A percentile compares a stretch with the other conserved stretches of the same genome.
Conservation (phyloP, 2,329 filamentous ascomycete species). For the Chaetothyriales sp. region DNA sequence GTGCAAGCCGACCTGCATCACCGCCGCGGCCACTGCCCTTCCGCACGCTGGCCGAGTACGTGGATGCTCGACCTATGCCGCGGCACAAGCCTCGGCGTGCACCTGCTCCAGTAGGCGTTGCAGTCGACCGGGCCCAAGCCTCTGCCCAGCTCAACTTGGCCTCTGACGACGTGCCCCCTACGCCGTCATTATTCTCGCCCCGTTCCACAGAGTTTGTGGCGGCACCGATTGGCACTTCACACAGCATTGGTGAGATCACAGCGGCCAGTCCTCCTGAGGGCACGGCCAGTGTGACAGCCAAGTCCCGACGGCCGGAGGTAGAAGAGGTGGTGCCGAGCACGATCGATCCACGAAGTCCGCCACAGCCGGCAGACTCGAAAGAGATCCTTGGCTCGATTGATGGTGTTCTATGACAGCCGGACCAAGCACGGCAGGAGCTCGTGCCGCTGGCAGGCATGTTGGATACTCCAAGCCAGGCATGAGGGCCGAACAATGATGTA, state of each 20-base stretch:
- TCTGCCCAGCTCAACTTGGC: conserved; percentile 25
- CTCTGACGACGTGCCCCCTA: conserved; percentile 24
- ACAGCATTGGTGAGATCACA: conserved; percentile 22
- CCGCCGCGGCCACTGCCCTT: conserved; percentile 15
- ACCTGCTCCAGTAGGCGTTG: conserved; percentile 6
- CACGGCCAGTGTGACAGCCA: conserved; percentile 1
- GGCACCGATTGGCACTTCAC: conserved; percentile 23
- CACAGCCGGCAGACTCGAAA: conserved; percentile 12
- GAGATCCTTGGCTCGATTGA: conserved; percentile 18
- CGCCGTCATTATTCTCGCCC: conserved; percentile 30
- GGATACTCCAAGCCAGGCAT: background rate
- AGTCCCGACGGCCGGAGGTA: conserved; percentile 1
- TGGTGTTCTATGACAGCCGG: conserved; percentile 12
- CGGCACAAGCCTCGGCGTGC: conserved; percentile 9
- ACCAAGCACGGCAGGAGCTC: background rate
- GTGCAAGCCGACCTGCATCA: conserved; percentile 3
- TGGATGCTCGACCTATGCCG: conserved; percentile 5
- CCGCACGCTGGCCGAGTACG: conserved; percentile 11
- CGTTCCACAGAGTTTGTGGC: conserved; percentile 29
- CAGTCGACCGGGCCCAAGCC: conserved; percentile 17
- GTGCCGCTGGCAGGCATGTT: background rate
- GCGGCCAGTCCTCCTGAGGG: background rate
- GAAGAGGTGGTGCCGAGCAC: conserved; percentile 1
- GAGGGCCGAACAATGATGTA: background rate
- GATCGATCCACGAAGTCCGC: conserved; percentile 17